These are phyloP conservation scores for Quercus tomentella DNA, from an alignment of 331 rosid genomes.

Conservation along the genomic window DNA sequence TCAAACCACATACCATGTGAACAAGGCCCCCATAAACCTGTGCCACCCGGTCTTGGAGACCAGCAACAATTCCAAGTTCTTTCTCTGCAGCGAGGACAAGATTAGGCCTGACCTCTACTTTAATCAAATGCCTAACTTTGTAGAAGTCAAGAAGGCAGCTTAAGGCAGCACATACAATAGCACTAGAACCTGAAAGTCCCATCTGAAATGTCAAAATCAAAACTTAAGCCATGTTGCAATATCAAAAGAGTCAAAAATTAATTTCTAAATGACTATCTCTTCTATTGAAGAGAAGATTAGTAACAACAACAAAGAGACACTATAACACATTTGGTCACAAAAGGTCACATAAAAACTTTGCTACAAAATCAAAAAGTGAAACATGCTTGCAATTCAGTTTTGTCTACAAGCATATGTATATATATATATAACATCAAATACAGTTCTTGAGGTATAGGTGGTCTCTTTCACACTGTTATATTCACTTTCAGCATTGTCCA, in stretches of 20 bases:
- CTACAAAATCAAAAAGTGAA: not conserved
- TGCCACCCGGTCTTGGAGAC: constrained; percentile 94
- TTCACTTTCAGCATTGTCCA: not conserved
- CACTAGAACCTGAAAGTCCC: constrained; percentile 98
- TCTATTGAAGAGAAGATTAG: not conserved
- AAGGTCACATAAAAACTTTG: not conserved
- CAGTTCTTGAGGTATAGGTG: not conserved
- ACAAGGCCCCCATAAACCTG: constrained; percentile 92
- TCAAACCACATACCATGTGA: constrained; percentile 57
- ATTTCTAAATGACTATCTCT: not conserved
- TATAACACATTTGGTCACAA: not conserved
- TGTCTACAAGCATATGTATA: not conserved
- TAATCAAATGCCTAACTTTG: constrained; percentile 57
- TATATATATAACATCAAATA: not conserved
- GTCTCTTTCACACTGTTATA: not conserved
- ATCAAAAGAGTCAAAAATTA: not conserved
- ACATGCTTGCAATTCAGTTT: not conserved
- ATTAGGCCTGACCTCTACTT: constrained; percentile 69
- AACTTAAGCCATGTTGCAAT: constrained; percentile 6
- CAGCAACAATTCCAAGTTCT: constrained; percentile 91
- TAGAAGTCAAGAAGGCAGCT: constrained; percentile 88
- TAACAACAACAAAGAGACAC: not conserved
- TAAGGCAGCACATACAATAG: constrained; percentile 78
- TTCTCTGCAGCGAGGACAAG: constrained; percentile 77
- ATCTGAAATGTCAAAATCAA: constrained; percentile 49